phyloP scores from a whole-genome alignment of 1,139 yeast species.

The Yamadazyma aaseri region DNA sequence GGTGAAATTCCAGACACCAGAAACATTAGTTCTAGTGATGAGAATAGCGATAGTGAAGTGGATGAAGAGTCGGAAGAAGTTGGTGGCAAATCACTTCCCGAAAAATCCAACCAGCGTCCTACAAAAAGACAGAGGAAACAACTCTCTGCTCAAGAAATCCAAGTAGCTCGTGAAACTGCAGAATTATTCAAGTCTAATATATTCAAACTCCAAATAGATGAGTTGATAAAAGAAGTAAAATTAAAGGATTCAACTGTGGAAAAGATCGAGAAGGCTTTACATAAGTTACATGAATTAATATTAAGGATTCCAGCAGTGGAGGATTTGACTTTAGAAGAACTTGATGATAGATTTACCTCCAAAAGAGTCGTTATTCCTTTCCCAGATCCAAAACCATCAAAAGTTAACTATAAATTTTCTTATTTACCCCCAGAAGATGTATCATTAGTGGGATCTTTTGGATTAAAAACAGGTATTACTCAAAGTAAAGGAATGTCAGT shows the following conservation, averaged over 20 bases:
- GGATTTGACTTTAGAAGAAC: conserved; percentile 52
- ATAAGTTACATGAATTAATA: conserved; percentile 69
- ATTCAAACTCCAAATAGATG: conserved; percentile 92
- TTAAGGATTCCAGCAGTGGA: conserved; percentile 58
- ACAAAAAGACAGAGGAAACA: conserved; percentile 37
- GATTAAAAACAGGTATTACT: conserved; percentile 72
- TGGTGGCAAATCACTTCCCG: too few species aligned
- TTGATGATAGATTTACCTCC: conserved; percentile 46
- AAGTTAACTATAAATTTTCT: conserved; percentile 67
- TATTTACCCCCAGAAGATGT: conserved; percentile 74
- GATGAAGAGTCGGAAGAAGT: conserved; percentile 11
- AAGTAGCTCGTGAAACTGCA: conserved; percentile 89
- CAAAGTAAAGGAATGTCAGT: conserved; percentile 54
- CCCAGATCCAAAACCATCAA: conserved; percentile 82
- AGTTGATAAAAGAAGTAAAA: conserved; percentile 73
- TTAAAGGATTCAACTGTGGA: conserved; percentile 67
- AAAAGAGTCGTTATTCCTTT: conserved; percentile 69
- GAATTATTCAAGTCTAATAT: conserved; percentile 92
- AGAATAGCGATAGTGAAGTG: conserved; percentile 4
- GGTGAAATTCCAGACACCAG: conserved; percentile 16
- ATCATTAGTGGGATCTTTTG: conserved; percentile 85
- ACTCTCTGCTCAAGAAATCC: conserved; percentile 80
- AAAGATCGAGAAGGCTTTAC: conserved; percentile 73
- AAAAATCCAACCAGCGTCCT: conserved; percentile 16
- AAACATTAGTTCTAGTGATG: conserved; percentile 11